Evolutionary conservation across 768 basidiomycete genomes (phyloP), one percentile per base, ranked within the genome.

Genomic region (Lentinus brumalis): DNA sequence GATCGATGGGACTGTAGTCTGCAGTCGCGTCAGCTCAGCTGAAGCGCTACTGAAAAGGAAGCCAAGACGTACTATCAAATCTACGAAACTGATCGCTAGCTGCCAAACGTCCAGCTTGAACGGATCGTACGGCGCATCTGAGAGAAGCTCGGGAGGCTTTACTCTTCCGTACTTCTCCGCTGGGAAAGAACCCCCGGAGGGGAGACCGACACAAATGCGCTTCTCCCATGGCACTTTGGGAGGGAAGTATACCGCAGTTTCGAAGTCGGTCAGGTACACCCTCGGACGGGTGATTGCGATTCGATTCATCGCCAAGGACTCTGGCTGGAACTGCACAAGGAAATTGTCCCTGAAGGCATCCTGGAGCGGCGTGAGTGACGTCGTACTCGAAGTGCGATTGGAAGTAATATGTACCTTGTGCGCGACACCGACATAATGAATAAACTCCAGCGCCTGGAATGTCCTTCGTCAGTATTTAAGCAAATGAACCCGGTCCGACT

Each of bases 81-180:
- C 52, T 5, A 12, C 12, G 12, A 70, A 61, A 40, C 61, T 66
- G 3, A 5, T 62, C 5, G 59, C 69, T 4, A 73, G 50, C 52
- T 75, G 73, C 74, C 74, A 73, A 0, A 74, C 59, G 64, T 73
- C 72, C 26, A 72, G 50, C 50, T 71, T 71, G 55, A 71, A 74
- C 2, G 71, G 71, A 52, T 59, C 57, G 53, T 73, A 74, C 3
- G 67, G 53, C 32, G 63, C 29, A 6, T 64, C 69, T 10, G 59
- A 51, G 4, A 54, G 29, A 1, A 72, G 56, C 47, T 75, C 73
- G 11, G 70, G 71, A 5, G 73, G 65, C 26, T 49, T 44, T 1
- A 61, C 65, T 5, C 71, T 66, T 5, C 16, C 6, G 59, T 75
- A 74, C 18, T 45, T 10, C 2, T 15, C 47, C 5, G 38, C 12